A percentile compares a stretch with the other conserved stretches of the same genome.
Evolutionary conservation across 2,329 filamentous ascomycete genomes (phyloP).

Genomic region (Cytospora leucostoma): DNA sequence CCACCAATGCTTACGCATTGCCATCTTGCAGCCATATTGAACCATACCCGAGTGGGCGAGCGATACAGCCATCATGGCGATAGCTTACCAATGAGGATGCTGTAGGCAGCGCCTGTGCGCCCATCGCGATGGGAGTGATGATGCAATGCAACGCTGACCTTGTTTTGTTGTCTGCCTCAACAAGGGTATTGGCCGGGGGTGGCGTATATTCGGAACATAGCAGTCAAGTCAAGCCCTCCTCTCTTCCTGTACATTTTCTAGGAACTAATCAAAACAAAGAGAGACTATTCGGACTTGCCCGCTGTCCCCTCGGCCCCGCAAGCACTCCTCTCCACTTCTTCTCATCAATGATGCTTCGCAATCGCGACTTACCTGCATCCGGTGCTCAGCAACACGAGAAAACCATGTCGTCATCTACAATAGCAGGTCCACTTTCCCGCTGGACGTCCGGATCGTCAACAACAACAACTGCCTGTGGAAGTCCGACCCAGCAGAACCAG

Average conservation of each 20-base stretch:
- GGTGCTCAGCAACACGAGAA: constrained; percentile 1
- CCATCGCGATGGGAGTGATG: constrained; percentile 1
- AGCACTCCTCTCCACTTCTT: background rate
- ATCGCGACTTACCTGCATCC: constrained; percentile 2
- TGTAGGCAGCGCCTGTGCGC: background rate
- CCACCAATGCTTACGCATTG: constrained; percentile 18
- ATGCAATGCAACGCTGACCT: background rate
- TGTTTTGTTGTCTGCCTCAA: background rate
- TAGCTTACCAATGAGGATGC: background rate
- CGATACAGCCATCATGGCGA: constrained; percentile 10
- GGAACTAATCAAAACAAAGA: background rate
- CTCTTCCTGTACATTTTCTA: background rate
- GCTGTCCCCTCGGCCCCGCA: background rate
- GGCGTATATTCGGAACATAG: background rate
- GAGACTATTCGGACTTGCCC: background rate
- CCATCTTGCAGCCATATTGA: constrained; percentile 7
- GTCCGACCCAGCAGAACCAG: constrained; percentile 16
- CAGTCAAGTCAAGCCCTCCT: background rate
- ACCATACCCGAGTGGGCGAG: constrained; percentile 20
- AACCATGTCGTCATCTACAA: constrained; percentile 24
- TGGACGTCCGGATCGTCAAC: constrained; percentile 21
- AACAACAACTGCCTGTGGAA: constrained; percentile 14
- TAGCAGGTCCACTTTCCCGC: constrained; percentile 22
- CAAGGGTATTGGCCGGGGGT: background rate
- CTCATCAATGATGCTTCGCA: background rate